Conservation (phyloP, 1,284 basidiomycete genomes). For the Rhodotorula sp. region DNA sequence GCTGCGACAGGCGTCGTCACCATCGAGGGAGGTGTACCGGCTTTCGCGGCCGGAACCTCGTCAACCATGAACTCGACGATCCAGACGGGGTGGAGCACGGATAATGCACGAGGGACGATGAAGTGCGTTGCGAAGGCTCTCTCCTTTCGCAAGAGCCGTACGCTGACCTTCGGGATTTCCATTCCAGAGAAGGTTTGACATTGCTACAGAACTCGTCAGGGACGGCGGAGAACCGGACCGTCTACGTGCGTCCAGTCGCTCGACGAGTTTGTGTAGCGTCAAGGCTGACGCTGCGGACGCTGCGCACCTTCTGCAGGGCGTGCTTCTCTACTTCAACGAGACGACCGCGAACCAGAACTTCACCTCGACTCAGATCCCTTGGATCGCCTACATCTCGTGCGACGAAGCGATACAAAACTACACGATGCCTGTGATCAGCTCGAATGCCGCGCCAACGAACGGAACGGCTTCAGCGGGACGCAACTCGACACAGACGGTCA, state of each 20-base stretch:
- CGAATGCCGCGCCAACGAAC: neutral
- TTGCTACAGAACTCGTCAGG: conserved; percentile 17
- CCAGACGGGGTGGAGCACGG: conserved; percentile 13
- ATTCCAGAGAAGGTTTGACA: conserved; percentile 11
- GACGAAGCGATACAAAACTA: conserved; percentile 7
- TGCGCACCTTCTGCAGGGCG: conserved; percentile 1
- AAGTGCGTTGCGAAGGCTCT: conserved; percentile 2
- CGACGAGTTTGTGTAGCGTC: too few relatives aligned
- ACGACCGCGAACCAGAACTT: conserved; percentile 7
- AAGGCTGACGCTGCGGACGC: neutral
- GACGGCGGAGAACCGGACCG: neutral
- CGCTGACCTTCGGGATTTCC: neutral
- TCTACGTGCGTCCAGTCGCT: conserved; percentile 5
- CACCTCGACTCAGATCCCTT: conserved; percentile 12
- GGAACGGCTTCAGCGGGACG: neutral
- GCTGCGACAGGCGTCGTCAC: neutral
- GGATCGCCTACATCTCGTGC: conserved; percentile 31
- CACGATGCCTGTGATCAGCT: neutral
- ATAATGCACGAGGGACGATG: conserved; percentile 2
- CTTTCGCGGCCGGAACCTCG: neutral
- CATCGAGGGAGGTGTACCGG: neutral
- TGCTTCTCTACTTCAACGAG: conserved; percentile 27
- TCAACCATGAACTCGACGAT: conserved; percentile 9
- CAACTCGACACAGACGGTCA: neutral
- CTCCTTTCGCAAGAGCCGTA: too few relatives aligned